Base-by-base conservation (phyloP, 2,329 filamentous ascomycete species). In the Trichoderma asperellum region DNA sequence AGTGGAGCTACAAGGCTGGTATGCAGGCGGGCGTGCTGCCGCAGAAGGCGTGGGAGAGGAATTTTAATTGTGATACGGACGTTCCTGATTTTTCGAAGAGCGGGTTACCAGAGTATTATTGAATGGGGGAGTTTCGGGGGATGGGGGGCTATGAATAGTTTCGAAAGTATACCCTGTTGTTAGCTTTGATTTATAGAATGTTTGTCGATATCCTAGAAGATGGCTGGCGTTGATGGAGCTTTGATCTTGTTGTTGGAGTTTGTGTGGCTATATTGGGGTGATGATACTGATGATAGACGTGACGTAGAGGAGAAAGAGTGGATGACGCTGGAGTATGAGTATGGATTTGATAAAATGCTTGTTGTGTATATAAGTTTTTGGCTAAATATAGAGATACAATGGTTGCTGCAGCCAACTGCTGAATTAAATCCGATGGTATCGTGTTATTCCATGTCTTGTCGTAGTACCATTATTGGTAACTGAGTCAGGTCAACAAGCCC, bases 1-100 rank as follows among this genome's bases (percentile, higher is more conserved):
- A 97, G 81, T 99, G 96, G 96, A 97, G 94, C 78, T 97, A 96
- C 83, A 89, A 94, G 80, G 85, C 89, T 72, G 94, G 93, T 0
- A 83, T 94, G 72, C 86, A 86, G 64, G 91, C 91, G 1, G 93
- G 93, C 0, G 93, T 95, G 59, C 79, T 99, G 81, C 96, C 96
- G 2, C 78, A 83, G 49, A 91, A 92, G 82, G 91, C 92, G 0
- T 93, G 91, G 77, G 81, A 88, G 27, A 85, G 89, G 40, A 83
- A 84, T n/a, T 95, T 93, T 75, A 88, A 89, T 74, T 95, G 92
- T 79, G 85, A 85, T 59, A 74, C 76, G 49, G 80, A 82, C n/a
- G 83, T 89, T 18, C 88, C 88, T 2, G 81, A 82, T 71, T 90
- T 89, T 76, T 77, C 72, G 5, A 69, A 73, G 69, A 68, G 77